Conservation (phyloP, 306 rosid species). For the Trifolium fragiferum region DNA sequence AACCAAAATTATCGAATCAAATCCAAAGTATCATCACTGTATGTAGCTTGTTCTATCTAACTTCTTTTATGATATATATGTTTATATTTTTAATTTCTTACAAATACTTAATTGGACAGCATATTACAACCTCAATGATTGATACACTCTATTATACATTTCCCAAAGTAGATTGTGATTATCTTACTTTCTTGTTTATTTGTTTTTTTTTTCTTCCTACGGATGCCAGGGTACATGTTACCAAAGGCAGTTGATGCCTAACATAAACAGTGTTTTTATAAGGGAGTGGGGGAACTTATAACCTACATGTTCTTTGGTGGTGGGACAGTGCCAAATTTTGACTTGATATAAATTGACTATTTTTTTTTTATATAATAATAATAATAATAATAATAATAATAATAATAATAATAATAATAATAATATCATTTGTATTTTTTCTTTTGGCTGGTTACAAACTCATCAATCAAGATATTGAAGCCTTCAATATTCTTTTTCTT, state of each 20-base stretch:
- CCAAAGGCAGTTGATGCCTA: constrained; percentile 27
- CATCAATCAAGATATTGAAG: constrained; percentile 27
- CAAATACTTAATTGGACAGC: too few species aligned
- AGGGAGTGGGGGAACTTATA: constrained; percentile 13
- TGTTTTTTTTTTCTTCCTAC: constrained; percentile 17
- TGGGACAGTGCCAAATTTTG: constrained; percentile 45
- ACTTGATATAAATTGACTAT: constrained; percentile 30
- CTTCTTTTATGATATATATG: not conserved
- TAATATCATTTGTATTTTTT: constrained; percentile 22
- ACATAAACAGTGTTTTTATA: constrained; percentile 25
- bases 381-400: too few species aligned
- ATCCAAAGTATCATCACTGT: constrained; percentile 16
- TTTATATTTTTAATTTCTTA: not conserved
- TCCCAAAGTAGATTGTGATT: constrained; percentile 31
- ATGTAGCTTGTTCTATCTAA: not conserved
- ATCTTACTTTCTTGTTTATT: constrained; percentile 21
- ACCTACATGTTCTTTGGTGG: constrained; percentile 35
- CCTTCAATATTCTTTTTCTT: constrained; percentile 27
- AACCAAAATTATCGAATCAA: not conserved
- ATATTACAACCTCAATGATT: constrained; percentile 19
- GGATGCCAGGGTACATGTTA: constrained; percentile 29
- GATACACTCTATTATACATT: constrained; percentile 24
- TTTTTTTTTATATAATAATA: constrained; percentile 16
- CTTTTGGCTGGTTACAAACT: constrained; percentile 25
- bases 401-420: too few species aligned